Conservation (phyloP, 306 rosid species). For the Corylus heterophylla region DNA sequence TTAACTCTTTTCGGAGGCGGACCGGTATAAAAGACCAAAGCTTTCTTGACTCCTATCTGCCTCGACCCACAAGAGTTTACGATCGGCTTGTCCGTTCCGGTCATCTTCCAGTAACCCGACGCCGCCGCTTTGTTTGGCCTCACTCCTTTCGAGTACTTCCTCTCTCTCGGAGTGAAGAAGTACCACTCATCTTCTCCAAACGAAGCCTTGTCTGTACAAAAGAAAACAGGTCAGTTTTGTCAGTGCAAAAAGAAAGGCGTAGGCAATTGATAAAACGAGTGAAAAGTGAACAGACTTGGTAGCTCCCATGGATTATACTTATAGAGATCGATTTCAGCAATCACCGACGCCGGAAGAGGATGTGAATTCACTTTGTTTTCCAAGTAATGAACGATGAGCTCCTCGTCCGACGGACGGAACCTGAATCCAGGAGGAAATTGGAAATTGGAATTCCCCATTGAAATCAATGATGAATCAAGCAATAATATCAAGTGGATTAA, state of each 20-base stretch:
- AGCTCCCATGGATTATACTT: slow-evolving; percentile 81
- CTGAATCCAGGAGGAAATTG: slow-evolving; percentile 78
- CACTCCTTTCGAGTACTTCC: slow-evolving; percentile 64
- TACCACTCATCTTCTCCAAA: slow-evolving; percentile 80
- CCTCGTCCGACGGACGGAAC: slow-evolving; percentile 85
- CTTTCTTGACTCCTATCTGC: slow-evolving; percentile 68
- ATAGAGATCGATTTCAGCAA: slow-evolving; percentile 67
- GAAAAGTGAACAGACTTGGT: slow-evolving; percentile 51
- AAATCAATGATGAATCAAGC: slow-evolving; percentile 30
- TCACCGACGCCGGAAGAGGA: slow-evolving; percentile 68
- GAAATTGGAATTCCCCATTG: slow-evolving; percentile 47
- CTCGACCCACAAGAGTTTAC: slow-evolving; percentile 46
- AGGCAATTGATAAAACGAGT: slow-evolving; percentile 18
- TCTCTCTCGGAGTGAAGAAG: slow-evolving; percentile 69
- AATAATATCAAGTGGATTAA: slow-evolving; percentile 39
- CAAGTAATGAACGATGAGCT: slow-evolving; percentile 79
- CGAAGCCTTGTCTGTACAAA: slow-evolving; percentile 60
- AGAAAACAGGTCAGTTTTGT: not conserved
- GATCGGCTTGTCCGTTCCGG: slow-evolving; percentile 69
- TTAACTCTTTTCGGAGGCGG: slow-evolving; percentile 57
- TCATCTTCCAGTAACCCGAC: slow-evolving; percentile 76
- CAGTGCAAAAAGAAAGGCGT: slow-evolving; percentile 3
- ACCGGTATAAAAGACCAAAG: slow-evolving; percentile 60
- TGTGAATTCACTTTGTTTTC: slow-evolving; percentile 52
- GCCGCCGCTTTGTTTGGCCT: slow-evolving; percentile 77